phyloP scores from a whole-genome alignment of 768 basidiomycete species.

The Russula ochroleuca region DNA sequence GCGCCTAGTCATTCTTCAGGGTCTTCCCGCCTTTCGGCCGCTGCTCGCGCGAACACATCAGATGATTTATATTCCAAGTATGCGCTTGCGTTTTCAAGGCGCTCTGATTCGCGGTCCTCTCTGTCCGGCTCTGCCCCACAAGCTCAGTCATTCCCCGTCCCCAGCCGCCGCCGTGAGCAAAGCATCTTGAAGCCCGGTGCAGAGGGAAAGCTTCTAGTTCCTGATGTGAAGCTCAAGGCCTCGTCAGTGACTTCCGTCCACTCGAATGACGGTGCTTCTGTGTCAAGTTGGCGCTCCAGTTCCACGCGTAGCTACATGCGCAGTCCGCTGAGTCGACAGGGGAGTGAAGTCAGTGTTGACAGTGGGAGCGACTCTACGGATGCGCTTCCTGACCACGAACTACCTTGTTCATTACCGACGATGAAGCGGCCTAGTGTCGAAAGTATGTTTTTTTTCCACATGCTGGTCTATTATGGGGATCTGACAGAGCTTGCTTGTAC shows the following conservation, averaged over 20 bases:
- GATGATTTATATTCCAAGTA: slow-evolving; percentile 55
- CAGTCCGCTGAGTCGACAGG: slow-evolving; percentile 41
- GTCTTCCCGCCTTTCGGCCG: slow-evolving; percentile 31
- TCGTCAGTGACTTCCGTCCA: slow-evolving; percentile 35
- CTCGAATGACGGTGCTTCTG: slow-evolving; percentile 23
- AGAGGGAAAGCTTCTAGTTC: slow-evolving; percentile 60
- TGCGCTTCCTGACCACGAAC: slow-evolving; percentile 31
- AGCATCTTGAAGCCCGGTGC: slow-evolving; percentile 55
- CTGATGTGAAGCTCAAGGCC: slow-evolving; percentile 40
- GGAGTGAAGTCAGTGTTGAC: slow-evolving; percentile 39
- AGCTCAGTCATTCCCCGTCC: slow-evolving; percentile 35
- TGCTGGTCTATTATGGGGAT: neutral
- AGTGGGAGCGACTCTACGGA: slow-evolving; percentile 32
- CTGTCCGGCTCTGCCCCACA: slow-evolving; percentile 33
- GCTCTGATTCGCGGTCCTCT: slow-evolving; percentile 48
- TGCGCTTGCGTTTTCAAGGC: slow-evolving; percentile 52
- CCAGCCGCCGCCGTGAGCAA: slow-evolving; percentile 45
- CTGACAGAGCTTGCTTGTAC: slow-evolving; percentile 17
- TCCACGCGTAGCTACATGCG: slow-evolving; percentile 31
- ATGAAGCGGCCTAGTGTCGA: slow-evolving; percentile 45
- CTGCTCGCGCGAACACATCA: slow-evolving; percentile 29
- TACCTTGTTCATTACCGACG: slow-evolving; percentile 31
- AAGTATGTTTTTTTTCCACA: slow-evolving; percentile 39
- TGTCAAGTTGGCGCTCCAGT: slow-evolving; percentile 29
- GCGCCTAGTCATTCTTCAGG: slow-evolving; percentile 19